Base-by-base conservation (phyloP, 345 rosid species). In the Populus deltoides region DNA sequence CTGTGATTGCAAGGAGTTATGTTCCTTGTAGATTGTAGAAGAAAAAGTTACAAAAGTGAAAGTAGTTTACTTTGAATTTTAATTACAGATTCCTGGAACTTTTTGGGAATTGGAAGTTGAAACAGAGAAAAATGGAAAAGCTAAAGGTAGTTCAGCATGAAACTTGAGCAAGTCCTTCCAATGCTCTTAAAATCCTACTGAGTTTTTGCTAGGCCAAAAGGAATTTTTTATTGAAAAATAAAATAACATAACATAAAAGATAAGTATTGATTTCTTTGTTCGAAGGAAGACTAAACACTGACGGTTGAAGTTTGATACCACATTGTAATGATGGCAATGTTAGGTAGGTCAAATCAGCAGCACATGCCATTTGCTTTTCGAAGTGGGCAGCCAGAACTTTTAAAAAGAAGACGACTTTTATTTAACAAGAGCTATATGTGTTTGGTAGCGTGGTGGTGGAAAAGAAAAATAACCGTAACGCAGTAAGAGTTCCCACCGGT, bases 331-430 rank as follows among this genome's bases (percentile, higher is more conserved):
- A 45, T 70, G 70, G 38, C 70, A 62, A 35, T 22, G 45, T 62
- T 77, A 20, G 75, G 53, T 53, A 75, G 80, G 74, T 74, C 80
- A 83, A 81, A 67, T n/a, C 61, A 41, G 68, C 1, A 63, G 57
- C 71, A 39, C 7, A 29, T 72, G 35, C 73, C 76, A 10, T 8
- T 66, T 75, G 55, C 81, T 77, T 85, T 75, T 65, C 63, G 62
- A 57, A 76, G 75, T 68, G 74, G 75, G 59, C 10, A 25, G 31
- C 43, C 31, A 31, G 47, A 72, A 70, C 79, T 33, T 75, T 75
- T 18, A 43, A 68, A 78, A 79, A 69, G 73, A 61, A 70, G 33
- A 59, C 13, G 67, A 67, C 77, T 61, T 43, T 43, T 11, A 2
- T 43, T 43, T 2, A 43, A 2, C 47, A 43, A 43, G 47, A 9